Percentiles rank a stretch among this genome's conserved stretches.
Conservation (phyloP, 2,329 filamentous ascomycete species). For the Penicillium sp. region DNA sequence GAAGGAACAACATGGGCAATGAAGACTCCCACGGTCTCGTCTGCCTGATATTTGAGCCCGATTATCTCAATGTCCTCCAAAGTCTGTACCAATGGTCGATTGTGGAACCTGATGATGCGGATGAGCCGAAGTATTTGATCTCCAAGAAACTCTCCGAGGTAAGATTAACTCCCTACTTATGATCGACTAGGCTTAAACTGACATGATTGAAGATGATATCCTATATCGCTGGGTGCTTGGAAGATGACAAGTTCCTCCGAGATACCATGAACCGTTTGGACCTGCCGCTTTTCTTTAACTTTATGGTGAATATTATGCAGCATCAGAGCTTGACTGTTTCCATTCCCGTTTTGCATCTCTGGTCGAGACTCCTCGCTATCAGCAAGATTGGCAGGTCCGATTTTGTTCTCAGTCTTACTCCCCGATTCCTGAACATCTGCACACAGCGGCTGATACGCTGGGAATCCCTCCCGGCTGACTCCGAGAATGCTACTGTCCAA, state of each 20-base stretch:
- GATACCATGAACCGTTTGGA: conserved; percentile 63
- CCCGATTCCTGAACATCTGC: conserved; percentile 78
- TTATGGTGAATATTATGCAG: conserved; percentile 78
- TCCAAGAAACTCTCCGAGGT: conserved; percentile 95
- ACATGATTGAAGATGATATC: conserved; percentile 70
- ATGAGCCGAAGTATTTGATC: conserved; percentile 89
- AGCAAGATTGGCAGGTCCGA: conserved; percentile 64
- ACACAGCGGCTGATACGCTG: conserved; percentile 84
- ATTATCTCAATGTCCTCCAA: conserved; percentile 71
- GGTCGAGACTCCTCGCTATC: conserved; percentile 80
- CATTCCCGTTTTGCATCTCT: conserved; percentile 87
- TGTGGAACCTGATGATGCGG: conserved; percentile 79
- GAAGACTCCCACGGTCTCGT: conserved; percentile 79
- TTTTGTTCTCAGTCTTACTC: conserved; percentile 68
- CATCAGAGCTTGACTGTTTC: conserved; percentile 90
- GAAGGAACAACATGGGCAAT: conserved; percentile 72
- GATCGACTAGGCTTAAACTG: neutral
- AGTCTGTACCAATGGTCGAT: conserved; percentile 79
- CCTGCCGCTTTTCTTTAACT: conserved; percentile 74
- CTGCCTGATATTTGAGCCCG: conserved; percentile 75
- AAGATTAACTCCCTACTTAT: conserved; percentile 18
- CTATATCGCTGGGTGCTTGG: conserved; percentile 80
- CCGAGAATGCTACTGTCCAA: conserved; percentile 75
- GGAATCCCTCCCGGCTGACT: conserved; percentile 82
- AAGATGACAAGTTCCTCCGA: conserved; percentile 72